Evolutionary conservation across 805 yeast species (phyloP).

Genomic region (Cyberlindnera misumaiensis): DNA sequence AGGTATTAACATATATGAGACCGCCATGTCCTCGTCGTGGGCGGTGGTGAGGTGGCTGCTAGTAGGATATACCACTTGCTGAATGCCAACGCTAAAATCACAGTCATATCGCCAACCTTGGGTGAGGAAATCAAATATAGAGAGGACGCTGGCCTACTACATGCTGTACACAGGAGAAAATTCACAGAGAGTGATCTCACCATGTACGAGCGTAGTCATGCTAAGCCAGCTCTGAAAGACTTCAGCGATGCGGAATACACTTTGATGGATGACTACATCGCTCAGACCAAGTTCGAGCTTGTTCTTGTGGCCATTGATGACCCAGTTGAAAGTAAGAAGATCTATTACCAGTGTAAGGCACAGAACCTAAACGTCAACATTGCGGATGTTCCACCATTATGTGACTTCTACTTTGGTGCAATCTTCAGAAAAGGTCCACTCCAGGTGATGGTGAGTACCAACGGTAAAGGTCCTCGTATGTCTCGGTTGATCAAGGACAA

Average conservation of each 20-base stretch:
- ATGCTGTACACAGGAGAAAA: conserved; percentile 34
- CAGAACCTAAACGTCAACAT: conserved; percentile 60
- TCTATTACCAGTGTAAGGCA: conserved; percentile 44
- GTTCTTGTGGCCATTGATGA: conserved; percentile 75
- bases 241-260: conserved; percentile 18
- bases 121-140: conserved; percentile 30
- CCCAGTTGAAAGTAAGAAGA: conserved; percentile 47
- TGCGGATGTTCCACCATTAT: conserved; percentile 77
- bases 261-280: conserved; percentile 26
- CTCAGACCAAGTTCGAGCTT: conserved; percentile 41
- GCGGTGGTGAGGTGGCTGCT: conserved; percentile 74
- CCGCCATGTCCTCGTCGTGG: conserved; percentile 63
- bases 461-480: conserved; percentile 75
- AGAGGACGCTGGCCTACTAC: conserved; percentile 34
- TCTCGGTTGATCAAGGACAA: conserved; percentile 55
- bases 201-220: conserved; percentile 35
- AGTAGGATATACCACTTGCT: conserved; percentile 61
- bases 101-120: conserved; percentile 48
- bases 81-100: conserved; percentile 62
- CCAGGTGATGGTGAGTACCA: conserved; percentile 77
- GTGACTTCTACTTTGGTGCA: conserved; percentile 84
- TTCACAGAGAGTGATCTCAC: conserved; percentile 42
- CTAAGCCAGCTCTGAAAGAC: conserved; percentile 6
- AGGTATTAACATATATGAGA: conserved; percentile 21
- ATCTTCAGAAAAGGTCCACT: conserved; percentile 65